Percentiles rank a stretch among this genome's conserved stretches.
Evolutionary conservation across 306 rosid genomes (phyloP).

Genomic region (Vicia sativa): DNA sequence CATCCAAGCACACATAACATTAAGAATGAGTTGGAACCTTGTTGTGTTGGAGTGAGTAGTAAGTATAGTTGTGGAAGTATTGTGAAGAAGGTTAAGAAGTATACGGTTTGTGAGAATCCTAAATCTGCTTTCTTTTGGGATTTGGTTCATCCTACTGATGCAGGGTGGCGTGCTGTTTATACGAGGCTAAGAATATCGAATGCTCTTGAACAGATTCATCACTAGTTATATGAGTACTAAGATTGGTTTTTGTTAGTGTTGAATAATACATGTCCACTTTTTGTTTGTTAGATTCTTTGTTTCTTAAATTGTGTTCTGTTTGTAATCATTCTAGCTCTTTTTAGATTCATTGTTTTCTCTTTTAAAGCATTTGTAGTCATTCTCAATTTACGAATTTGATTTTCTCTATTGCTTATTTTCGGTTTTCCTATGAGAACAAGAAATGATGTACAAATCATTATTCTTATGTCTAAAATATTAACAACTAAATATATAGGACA

Average conservation of each 20-base stretch:
- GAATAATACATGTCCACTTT: background rate
- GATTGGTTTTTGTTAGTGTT: background rate
- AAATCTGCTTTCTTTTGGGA: slow-evolving; percentile 88
- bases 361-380: no score
- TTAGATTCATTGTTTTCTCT: no score
- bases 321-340: background rate
- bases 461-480: no score
- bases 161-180: slow-evolving; percentile 83
- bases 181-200: slow-evolving; percentile 37
- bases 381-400: no score
- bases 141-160: slow-evolving; percentile 70
- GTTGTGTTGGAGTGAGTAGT: slow-evolving; percentile 65
- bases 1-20: slow-evolving; percentile 44
- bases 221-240: slow-evolving; percentile 17
- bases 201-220: slow-evolving; percentile 37
- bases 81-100: slow-evolving; percentile 52
- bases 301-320: background rate
- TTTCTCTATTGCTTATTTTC: no score
- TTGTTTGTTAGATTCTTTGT: background rate
- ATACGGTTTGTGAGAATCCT: slow-evolving; percentile 63
- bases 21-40: slow-evolving; percentile 63
- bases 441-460: no score
- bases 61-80: slow-evolving; percentile 65
- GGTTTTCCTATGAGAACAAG: no score
- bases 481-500: no score